Evolutionary conservation across 2,329 filamentous ascomycete genomes (phyloP).

Genomic region (Colletotrichum chlorophyti): DNA sequence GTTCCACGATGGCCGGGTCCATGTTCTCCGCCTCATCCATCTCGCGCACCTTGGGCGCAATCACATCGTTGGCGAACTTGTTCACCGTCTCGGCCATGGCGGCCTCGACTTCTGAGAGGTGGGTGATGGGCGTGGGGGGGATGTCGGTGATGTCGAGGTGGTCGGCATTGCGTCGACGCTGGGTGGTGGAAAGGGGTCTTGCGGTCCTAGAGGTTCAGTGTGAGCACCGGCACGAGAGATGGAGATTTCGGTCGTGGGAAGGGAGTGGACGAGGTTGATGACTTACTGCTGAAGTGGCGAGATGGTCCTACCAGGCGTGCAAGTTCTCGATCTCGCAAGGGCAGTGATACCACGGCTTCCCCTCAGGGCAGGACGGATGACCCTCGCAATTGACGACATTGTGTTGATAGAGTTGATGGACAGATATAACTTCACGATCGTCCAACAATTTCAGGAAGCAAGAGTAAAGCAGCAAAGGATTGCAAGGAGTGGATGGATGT

Average conservation of each 20-base stretch:
- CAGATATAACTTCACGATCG: not conserved
- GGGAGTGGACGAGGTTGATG: not conserved
- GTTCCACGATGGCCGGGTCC: slow-evolving; percentile 87
- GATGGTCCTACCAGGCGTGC: slow-evolving; percentile 26
- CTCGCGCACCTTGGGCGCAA: slow-evolving; percentile 89
- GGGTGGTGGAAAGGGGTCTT: slow-evolving; percentile 67
- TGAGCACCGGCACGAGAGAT: slow-evolving; percentile 4
- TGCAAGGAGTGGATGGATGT: not conserved
- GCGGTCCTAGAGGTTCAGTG: slow-evolving; percentile 34
- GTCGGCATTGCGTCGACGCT: slow-evolving; percentile 56
- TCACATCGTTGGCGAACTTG: slow-evolving; percentile 88
- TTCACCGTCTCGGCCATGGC: slow-evolving; percentile 90
- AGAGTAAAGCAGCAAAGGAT: slow-evolving; percentile 11
- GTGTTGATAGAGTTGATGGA: slow-evolving; percentile 29
- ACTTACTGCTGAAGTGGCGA: slow-evolving; percentile 39
- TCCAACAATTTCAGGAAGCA: not conserved
- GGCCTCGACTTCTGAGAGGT: slow-evolving; percentile 87
- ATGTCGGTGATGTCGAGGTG: slow-evolving; percentile 73
- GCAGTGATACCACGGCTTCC: slow-evolving; percentile 45
- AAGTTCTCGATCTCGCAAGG: slow-evolving; percentile 34
- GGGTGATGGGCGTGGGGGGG: slow-evolving; percentile 89
- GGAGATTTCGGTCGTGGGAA: not conserved
- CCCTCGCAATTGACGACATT: slow-evolving; percentile 58
- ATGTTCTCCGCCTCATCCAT: slow-evolving; percentile 98
- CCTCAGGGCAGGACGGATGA: slow-evolving; percentile 58